These are phyloP conservation scores for Pyrenochaeta sp. DNA, from an alignment of 2,329 filamentous ascomycete genomes.

Conservation along the genomic window DNA sequence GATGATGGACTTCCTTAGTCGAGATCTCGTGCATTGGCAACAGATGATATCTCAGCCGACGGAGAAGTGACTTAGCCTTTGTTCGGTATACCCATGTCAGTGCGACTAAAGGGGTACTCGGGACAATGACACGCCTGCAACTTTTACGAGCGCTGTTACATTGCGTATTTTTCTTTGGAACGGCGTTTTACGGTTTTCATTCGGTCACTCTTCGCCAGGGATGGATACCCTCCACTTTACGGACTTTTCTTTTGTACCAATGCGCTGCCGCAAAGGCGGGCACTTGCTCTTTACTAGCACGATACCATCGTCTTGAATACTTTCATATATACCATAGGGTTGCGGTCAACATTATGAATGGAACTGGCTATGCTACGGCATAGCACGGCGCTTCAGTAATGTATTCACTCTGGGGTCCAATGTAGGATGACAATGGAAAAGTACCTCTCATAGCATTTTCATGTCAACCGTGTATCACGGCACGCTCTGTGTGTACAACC, in stretches of 20 bases:
- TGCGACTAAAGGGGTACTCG: background rate
- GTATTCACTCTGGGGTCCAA: background rate
- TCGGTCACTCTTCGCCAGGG: constrained; percentile 12
- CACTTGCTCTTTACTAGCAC: background rate
- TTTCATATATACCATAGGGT: background rate
- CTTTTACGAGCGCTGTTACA: background rate
- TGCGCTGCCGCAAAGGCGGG: background rate
- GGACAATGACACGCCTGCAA: constrained; percentile 5
- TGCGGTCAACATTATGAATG: background rate
- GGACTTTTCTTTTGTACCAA: constrained; percentile 1
- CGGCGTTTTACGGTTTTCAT: constrained; percentile 25
- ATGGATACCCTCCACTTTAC: constrained; percentile 46
- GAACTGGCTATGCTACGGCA: background rate
- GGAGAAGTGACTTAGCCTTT: constrained; percentile 32
- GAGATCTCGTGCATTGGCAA: constrained; percentile 86
- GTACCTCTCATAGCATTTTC: background rate
- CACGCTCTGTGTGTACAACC: too few species aligned
- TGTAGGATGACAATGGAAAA: background rate
- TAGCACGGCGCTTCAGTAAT: background rate
- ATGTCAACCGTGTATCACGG: background rate
- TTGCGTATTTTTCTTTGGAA: background rate
- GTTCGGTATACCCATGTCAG: background rate
- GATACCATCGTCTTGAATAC: background rate
- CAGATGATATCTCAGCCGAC: constrained; percentile 54
- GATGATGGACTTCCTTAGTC: constrained; percentile 89